Conservation (phyloP, 164 flowering plant genomes). For the Vitis vinifera region DNA sequence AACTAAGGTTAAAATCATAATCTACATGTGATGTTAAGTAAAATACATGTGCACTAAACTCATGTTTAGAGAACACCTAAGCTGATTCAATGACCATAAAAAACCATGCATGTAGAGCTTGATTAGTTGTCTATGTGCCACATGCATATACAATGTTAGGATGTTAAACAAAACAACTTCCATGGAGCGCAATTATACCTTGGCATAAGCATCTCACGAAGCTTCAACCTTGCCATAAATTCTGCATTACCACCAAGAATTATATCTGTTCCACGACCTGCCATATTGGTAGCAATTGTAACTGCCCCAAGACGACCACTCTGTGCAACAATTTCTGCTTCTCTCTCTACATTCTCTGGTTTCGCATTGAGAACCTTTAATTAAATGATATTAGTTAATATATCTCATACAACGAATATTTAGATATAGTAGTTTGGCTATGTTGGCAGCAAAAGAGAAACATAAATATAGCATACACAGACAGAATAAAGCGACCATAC, state of each 20-base stretch:
- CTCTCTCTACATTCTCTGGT: constrained; percentile 99
- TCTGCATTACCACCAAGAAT: constrained; percentile 99
- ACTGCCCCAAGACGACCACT: constrained; percentile 98
- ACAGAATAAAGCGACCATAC: background rate
- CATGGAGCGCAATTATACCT: constrained; percentile 47
- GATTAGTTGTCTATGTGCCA: background rate
- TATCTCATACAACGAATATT: background rate
- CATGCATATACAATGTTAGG: background rate
- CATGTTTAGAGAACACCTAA: background rate
- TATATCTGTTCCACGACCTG: constrained; percentile 99
- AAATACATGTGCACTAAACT: background rate
- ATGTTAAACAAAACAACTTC: background rate
- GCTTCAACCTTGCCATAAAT: constrained; percentile 93
- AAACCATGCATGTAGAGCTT: background rate
- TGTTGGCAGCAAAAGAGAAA: background rate
- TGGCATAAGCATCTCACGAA: constrained; percentile 98
- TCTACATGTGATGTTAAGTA: background rate
- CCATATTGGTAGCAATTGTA: constrained; percentile 99
- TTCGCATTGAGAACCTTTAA: constrained; percentile 94
- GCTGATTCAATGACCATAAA: background rate
- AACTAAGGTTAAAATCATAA: too few relatives aligned
- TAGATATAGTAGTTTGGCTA: background rate
- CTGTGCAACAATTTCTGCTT: constrained; percentile 99
- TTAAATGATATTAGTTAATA: constrained; percentile 6
- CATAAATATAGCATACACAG: background rate